Conservation (phyloP, 768 basidiomycete species). For the Panaeolus papilionaceus region DNA sequence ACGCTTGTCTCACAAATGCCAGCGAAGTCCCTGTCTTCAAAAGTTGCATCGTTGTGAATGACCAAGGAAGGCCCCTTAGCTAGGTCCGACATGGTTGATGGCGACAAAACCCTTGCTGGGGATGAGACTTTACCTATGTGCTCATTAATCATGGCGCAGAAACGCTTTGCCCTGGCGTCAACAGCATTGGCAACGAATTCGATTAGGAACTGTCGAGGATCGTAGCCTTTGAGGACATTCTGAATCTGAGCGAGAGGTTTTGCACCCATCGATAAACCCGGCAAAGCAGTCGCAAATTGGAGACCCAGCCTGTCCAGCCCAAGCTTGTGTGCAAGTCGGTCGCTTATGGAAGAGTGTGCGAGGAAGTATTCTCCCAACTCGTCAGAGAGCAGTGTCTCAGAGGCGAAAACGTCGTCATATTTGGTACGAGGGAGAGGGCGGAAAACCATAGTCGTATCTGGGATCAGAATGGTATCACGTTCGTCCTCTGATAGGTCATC, state of each 20-base stretch:
- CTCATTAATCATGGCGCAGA: conserved; percentile 41
- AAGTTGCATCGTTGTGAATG: conserved; percentile 50
- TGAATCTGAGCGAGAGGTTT: conserved; percentile 47
- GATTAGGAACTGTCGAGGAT: conserved; percentile 46
- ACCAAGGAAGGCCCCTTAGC: conserved; percentile 45
- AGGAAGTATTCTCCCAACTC: conserved; percentile 24
- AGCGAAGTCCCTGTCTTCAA: conserved; percentile 48
- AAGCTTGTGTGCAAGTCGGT: conserved; percentile 37
- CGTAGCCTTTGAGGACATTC: conserved; percentile 48
- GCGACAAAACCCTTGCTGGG: conserved; percentile 35
- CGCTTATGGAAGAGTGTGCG: conserved; percentile 39
- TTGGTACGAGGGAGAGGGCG: conserved; percentile 36
- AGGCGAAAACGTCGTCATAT: conserved; percentile 47
- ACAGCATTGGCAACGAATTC: conserved; percentile 62
- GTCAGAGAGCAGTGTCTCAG: conserved; percentile 28
- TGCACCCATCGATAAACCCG: conserved; percentile 49
- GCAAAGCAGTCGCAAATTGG: conserved; percentile 34
- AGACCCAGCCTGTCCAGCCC: conserved; percentile 42
- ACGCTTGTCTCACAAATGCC: conserved; percentile 51
- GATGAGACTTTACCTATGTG: not conserved
- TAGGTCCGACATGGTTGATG: conserved; percentile 38
- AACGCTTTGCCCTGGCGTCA: conserved; percentile 52
- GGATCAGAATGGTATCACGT: conserved; percentile 39
- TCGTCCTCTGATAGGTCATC: conserved; percentile 29
- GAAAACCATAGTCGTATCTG: conserved; percentile 35